Evolutionary conservation across 768 basidiomycete genomes (phyloP).

Genomic region (Amanita inopinata): DNA sequence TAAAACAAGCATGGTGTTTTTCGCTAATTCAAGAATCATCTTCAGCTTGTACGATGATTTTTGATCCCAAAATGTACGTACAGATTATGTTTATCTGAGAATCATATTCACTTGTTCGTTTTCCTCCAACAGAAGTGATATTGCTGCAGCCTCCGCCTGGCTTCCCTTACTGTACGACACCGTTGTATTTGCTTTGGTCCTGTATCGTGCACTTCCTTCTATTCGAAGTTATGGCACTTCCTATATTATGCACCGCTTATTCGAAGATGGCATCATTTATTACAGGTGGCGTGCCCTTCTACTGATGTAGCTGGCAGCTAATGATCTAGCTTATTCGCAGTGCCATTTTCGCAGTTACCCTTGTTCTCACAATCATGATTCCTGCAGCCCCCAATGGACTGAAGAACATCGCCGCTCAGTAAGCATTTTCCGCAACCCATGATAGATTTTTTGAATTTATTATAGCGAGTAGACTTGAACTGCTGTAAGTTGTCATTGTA

Average conservation of each 20-base stretch:
- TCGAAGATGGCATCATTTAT: conserved; percentile 38
- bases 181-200: conserved; percentile 28
- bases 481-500: conserved; percentile 21
- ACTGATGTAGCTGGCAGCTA: background rate
- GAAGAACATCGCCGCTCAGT: conserved; percentile 41
- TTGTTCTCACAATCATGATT: conserved; percentile 37
- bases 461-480: conserved; percentile 22
- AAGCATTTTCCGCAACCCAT: conserved; percentile 12
- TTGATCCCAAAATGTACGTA: conserved; percentile 27
- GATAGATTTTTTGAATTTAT: conserved; percentile 9
- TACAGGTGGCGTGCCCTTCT: conserved; percentile 23
- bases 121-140: conserved; percentile 24
- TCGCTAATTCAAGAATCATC: no score
- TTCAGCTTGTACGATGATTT: conserved; percentile 38
- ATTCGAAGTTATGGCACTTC: conserved; percentile 22
- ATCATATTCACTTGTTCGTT: conserved; percentile 5
- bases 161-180: conserved; percentile 40
- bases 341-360: conserved; percentile 34
- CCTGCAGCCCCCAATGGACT: conserved; percentile 31
- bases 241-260: conserved; percentile 30
- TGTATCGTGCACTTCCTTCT: conserved; percentile 28
- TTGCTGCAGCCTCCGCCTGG: conserved; percentile 41
- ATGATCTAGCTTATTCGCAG: conserved; percentile 15
- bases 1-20: no score
- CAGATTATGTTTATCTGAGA: background rate